phyloP scores from a whole-genome alignment of 192 early-diverging fungal genomes.

The Funneliformis mosseae region DNA sequence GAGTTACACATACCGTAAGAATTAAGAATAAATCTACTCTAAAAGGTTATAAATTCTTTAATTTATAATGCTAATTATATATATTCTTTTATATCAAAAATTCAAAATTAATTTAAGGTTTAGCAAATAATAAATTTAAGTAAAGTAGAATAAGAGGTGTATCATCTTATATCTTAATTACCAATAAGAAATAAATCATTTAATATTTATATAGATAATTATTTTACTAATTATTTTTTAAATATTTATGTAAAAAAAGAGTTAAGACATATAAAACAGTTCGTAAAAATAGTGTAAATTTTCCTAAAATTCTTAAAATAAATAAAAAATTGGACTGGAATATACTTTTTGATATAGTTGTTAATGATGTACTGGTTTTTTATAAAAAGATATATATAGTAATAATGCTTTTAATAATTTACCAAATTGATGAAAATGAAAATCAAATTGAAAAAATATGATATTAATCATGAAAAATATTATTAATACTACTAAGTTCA shows the following conservation, averaged over 20 bases:
- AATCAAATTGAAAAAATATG: background rate
- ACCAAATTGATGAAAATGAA: slow-evolving; percentile 27
- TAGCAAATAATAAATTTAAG: slow-evolving; percentile 27
- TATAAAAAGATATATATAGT: slow-evolving; percentile 35
- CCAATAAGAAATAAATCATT: slow-evolving; percentile 26
- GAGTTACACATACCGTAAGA: slow-evolving; percentile 34
- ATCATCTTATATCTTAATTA: slow-evolving; percentile 36
- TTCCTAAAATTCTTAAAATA: slow-evolving; percentile 36
- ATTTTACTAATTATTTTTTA: slow-evolving; percentile 34
- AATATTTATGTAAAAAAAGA: slow-evolving; percentile 15
- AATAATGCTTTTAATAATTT: slow-evolving; percentile 33
- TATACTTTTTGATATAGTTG: slow-evolving; percentile 9
- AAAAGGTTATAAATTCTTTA: slow-evolving; percentile 37
- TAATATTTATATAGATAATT: slow-evolving; percentile 39
- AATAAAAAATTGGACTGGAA: slow-evolving; percentile 11
- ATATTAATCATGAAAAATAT: slow-evolving; percentile 16
- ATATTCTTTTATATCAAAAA: slow-evolving; percentile 32
- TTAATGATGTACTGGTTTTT: slow-evolving; percentile 3
- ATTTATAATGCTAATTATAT: slow-evolving; percentile 42
- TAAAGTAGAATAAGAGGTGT: slow-evolving; percentile 25
- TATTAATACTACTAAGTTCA: slow-evolving; percentile 2
- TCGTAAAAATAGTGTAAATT: slow-evolving; percentile 1
- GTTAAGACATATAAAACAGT: too few relatives aligned
- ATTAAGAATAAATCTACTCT: slow-evolving; percentile 43
- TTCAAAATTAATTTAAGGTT: background rate